Conservation (phyloP, 805 yeast species). For the Candida sanyiensis region DNA sequence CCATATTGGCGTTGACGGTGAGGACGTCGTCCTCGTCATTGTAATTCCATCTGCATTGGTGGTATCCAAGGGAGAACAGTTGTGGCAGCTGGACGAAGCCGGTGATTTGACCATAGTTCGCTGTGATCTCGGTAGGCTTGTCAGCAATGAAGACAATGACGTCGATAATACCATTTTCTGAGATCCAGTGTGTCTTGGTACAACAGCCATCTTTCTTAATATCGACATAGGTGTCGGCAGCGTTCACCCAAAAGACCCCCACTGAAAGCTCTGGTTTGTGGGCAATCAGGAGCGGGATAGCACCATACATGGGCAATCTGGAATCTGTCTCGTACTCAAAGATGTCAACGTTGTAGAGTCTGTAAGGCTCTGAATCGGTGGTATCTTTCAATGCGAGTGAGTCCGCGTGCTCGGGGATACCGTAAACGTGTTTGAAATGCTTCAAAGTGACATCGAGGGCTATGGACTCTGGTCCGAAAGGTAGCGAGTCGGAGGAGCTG, state of each 20-base stretch:
- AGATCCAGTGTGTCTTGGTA: slow-evolving; percentile 80
- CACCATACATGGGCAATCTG: slow-evolving; percentile 88
- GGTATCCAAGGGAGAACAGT: slow-evolving; percentile 78
- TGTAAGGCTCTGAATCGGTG: slow-evolving; percentile 57
- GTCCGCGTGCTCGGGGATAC: slow-evolving; percentile 97
- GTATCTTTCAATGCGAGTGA: slow-evolving; percentile 72
- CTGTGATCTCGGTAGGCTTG: slow-evolving; percentile 49
- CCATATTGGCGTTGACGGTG: slow-evolving; percentile 65
- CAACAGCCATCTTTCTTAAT: slow-evolving; percentile 35
- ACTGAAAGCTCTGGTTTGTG: slow-evolving; percentile 50
- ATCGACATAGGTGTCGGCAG: slow-evolving; percentile 90
- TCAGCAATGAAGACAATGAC: slow-evolving; percentile 60
- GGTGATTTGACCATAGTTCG: slow-evolving; percentile 60
- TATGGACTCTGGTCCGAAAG: slow-evolving; percentile 86
- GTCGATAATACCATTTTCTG: slow-evolving; percentile 84
- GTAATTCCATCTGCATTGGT: slow-evolving; percentile 97
- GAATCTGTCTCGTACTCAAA: slow-evolving; percentile 87
- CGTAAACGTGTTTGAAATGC: slow-evolving; percentile 64
- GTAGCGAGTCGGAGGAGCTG: slow-evolving; percentile 55
- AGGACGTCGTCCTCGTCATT: slow-evolving; percentile 82
- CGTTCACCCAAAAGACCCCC: slow-evolving; percentile 87
- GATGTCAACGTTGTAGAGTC: slow-evolving; percentile 89
- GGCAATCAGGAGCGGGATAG: slow-evolving; percentile 84
- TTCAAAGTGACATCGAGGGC: slow-evolving; percentile 69
- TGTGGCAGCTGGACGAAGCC: slow-evolving; percentile 76